phyloP scores from a whole-genome alignment of 148 eudicot genomes.

The Pharnaceum exiguum region DNA sequence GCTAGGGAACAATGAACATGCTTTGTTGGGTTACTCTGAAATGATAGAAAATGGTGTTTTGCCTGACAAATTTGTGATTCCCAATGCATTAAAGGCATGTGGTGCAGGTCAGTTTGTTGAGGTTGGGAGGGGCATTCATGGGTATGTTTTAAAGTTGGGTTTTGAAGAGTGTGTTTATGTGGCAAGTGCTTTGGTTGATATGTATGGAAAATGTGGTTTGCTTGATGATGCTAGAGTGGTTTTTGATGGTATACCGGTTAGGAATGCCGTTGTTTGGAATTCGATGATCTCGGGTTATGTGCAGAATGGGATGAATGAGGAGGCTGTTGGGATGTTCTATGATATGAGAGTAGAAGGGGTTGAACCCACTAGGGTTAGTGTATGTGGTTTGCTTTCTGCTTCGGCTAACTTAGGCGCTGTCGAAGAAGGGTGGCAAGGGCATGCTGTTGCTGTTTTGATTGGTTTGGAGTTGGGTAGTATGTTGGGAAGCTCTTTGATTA shows the following conservation, averaged over 20 bases:
- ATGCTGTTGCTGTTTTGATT: conserved; percentile 36
- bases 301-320: conserved; percentile 49
- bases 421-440: conserved; percentile 55
- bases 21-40: conserved; percentile 31
- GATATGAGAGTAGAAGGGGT: conserved; percentile 45
- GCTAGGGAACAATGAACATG: conserved; percentile 25
- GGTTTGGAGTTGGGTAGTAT: conserved; percentile 42
- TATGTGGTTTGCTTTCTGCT: conserved; percentile 50
- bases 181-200: conserved; percentile 52
- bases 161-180: conserved; percentile 44
- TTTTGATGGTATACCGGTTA: conserved; percentile 45
- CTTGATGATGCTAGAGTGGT: conserved; percentile 32
- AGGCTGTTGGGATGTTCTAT: conserved; percentile 39
- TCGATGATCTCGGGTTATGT: conserved; percentile 48
- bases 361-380: conserved; percentile 46
- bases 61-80: conserved; percentile 34
- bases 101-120: conserved; percentile 29
- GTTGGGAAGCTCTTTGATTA: conserved; percentile 55
- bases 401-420: conserved; percentile 39
- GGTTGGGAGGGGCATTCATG: conserved; percentile 50
- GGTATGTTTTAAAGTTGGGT: conserved; percentile 41
- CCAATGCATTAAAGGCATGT: conserved; percentile 57
- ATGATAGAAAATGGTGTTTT: conserved; percentile 41
- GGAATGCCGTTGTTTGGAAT: conserved; percentile 49
- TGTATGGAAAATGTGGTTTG: conserved; percentile 63